A percentile compares a stretch with the other conserved stretches of the same genome.
Conservation (phyloP, 371 early-diverging fungal genomes). For the Mucor circinelloides region DNA sequence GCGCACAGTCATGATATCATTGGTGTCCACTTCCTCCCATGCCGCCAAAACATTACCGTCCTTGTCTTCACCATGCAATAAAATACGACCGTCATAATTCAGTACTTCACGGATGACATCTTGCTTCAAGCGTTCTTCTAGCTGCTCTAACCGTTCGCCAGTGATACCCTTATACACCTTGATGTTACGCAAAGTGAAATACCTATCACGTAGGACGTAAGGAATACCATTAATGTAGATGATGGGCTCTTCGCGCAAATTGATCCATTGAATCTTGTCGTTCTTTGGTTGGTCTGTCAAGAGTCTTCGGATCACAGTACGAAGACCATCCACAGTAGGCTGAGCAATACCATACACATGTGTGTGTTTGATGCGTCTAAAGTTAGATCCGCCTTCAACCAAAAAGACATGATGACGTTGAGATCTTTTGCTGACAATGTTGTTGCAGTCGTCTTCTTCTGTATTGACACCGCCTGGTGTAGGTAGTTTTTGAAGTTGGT, state of each 20-base stretch:
- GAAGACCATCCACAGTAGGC: slow-evolving; percentile 61
- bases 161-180: slow-evolving; percentile 65
- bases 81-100: slow-evolving; percentile 47
- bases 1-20: slow-evolving; percentile 47
- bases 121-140: slow-evolving; percentile 59
- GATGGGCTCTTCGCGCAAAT: slow-evolving; percentile 69
- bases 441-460: slow-evolving; percentile 1
- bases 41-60: slow-evolving; percentile 41
- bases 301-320: slow-evolving; percentile 33
- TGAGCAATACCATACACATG: slow-evolving; percentile 64
- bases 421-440: neutral
- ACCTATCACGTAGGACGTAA: slow-evolving; percentile 63
- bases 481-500: slow-evolving; percentile 23
- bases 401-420: slow-evolving; percentile 26
- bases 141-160: slow-evolving; percentile 49
- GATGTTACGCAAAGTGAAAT: slow-evolving; percentile 59
- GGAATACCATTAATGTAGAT: slow-evolving; percentile 66
- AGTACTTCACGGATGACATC: slow-evolving; percentile 58
- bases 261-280: slow-evolving; percentile 58
- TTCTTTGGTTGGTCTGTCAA: slow-evolving; percentile 15
- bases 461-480: slow-evolving; percentile 7
- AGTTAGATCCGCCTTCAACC: slow-evolving; percentile 35
- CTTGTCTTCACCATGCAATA: slow-evolving; percentile 59
- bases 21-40: slow-evolving; percentile 53
- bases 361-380: slow-evolving; percentile 33